Percentiles rank a stretch among this genome's conserved stretches.
Conservation (phyloP, 495 filamentous ascomycete genomes). For the Talaromyces thailandensis region DNA sequence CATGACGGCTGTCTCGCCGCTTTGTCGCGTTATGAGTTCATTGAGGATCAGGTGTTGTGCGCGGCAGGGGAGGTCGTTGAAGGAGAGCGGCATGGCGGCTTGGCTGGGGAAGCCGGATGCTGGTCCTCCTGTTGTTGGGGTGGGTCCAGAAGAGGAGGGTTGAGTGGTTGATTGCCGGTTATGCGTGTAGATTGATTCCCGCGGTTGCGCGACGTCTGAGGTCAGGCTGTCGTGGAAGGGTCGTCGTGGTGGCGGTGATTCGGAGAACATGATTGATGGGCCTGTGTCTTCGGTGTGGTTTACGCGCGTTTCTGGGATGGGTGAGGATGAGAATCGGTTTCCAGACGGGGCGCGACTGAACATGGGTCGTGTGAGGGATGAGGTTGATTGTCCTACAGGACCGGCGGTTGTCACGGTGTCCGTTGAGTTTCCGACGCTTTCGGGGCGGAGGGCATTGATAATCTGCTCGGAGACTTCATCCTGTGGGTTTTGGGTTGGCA, state of each 20-base stretch:
- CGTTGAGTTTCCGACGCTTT: constrained; percentile 10
- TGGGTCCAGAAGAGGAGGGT: background rate
- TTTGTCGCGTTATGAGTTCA: constrained; percentile 66
- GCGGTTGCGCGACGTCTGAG: constrained; percentile 14
- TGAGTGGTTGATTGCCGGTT: constrained; percentile 12
- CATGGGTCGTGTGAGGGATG: constrained; percentile 19
- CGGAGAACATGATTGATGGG: constrained; percentile 71
- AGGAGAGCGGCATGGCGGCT: constrained; percentile 57
- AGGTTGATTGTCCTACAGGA: constrained; percentile 25
- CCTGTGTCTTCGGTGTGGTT: constrained; percentile 54
- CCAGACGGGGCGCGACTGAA: constrained; percentile 29
- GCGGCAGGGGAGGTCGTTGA: constrained; percentile 76
- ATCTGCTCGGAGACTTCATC: constrained; percentile 6
- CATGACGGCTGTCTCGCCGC: constrained; percentile 66
- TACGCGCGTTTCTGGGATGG: constrained; percentile 65
- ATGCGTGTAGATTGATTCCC: constrained; percentile 44
- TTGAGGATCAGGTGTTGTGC: constrained; percentile 82
- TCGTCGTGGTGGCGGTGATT: constrained; percentile 34
- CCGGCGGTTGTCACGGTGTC: constrained; percentile 41
- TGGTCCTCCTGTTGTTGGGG: constrained; percentile 8
- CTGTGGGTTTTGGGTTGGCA: background rate
- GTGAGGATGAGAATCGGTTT: constrained; percentile 58
- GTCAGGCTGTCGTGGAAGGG: background rate
- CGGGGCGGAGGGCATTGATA: constrained; percentile 8
- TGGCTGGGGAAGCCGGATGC: constrained; percentile 44